Base-by-base conservation (phyloP, 2,329 filamentous ascomycete genomes). In the Lizonia empirigonia region DNA sequence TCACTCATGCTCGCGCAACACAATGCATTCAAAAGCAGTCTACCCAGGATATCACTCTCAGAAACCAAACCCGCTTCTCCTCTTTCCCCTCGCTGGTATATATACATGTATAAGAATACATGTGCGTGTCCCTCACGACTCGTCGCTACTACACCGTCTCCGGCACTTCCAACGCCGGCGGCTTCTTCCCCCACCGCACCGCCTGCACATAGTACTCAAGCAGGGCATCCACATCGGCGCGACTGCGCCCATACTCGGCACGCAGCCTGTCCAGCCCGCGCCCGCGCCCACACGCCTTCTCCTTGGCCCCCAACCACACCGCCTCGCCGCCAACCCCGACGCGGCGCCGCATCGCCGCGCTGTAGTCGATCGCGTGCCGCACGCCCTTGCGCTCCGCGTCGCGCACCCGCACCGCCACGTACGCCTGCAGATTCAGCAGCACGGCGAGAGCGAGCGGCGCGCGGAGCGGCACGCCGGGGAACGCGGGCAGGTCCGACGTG, bases 121-220 rank as follows among this genome's bases (percentile, higher is more conserved):
- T n/a, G n/a, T n/a, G n/a, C n/a, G n/a, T n/a, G n/a, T n/a, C n/a
- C 10, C 8, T 5, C 19, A 7, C 18, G 2, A n/a, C 3, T 9
- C 10, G 8, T 5, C 34, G 10, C n/a, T 15, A 26, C 42, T 44
- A 65, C 35, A 64, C 59, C 42, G 45, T 53, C 50, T 64, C 59
- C 5, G 56, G 56, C 18, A 59, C 44, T 27, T 65, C 61, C 10
- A 58, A 27, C 3, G 35, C 42, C 5, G 56, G 55, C 54, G 58
- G 60, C 51, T 53, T 56, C 18, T 52, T 59, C 38, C 55, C 59
- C 48, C 66, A 57, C 39, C 55, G 49, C 23, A 68, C 54, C 18
- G 59, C 55, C 55, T 63, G 65, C 24, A 48, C 56, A 53, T 65
- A 63, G 48, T 63, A 65, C 49, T 62, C 60, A 27, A 67, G 33